A percentile compares a stretch with the other conserved stretches of the same genome.
phyloP scores from a whole-genome alignment of 495 filamentous ascomycete genomes.

The Glarea lozoyensis region DNA sequence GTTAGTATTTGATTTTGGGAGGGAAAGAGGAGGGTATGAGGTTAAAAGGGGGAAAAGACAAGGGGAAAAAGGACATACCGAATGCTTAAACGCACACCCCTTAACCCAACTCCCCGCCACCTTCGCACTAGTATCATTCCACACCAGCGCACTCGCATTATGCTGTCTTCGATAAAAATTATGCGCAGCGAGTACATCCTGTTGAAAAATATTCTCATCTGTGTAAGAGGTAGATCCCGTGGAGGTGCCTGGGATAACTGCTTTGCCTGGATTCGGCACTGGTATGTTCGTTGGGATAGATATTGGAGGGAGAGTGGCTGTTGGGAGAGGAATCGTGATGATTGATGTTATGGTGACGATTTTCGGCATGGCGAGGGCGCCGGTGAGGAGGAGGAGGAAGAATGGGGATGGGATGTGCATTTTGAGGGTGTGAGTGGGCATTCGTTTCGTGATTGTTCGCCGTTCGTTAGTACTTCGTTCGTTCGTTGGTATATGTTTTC shows the following conservation, averaged over 20 bases:
- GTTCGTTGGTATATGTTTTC: too few relatives aligned
- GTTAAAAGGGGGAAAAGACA: not conserved
- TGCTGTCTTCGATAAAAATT: conserved; percentile 60
- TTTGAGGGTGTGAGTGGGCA: not conserved
- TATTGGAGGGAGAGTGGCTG: too few relatives aligned
- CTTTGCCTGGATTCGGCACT: too few relatives aligned
- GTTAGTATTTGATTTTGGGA: not conserved
- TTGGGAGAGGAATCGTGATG: conserved; percentile 1
- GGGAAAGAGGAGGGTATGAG: not conserved
- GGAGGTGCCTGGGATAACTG: too few relatives aligned
- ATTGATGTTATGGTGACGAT: conserved; percentile 16
- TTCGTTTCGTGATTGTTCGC: not conserved
- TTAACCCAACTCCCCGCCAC: conserved; percentile 46
- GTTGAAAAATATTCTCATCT: conserved; percentile 37
- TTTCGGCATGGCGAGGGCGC: not conserved
- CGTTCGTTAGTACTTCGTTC: too few relatives aligned
- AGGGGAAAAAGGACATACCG: conserved; percentile 29
- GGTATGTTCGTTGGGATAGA: too few relatives aligned
- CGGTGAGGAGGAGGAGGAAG: conserved; percentile 2
- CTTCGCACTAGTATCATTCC: conserved; percentile 54
- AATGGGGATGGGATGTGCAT: conserved; percentile 11
- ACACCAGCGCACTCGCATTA: conserved; percentile 49
- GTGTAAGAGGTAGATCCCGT: conserved; percentile 40
- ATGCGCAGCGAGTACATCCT: conserved; percentile 52
- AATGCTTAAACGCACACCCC: conserved; percentile 54